Base-by-base conservation (phyloP, 2,329 filamentous ascomycete genomes). In the Aplosporella prunicola region DNA sequence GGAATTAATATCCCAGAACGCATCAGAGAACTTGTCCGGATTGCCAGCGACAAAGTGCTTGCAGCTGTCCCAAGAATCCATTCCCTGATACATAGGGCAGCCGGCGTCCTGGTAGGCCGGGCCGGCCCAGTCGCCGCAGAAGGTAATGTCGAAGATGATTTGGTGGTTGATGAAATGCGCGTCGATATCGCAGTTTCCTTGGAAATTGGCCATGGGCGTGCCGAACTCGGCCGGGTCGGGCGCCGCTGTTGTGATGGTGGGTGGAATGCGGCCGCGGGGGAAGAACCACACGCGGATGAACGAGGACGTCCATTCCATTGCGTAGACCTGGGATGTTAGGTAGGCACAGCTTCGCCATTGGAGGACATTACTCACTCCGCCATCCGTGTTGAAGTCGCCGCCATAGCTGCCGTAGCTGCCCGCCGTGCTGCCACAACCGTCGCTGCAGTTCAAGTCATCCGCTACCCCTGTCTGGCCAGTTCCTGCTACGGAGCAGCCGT, bases 191-290 rank as follows among this genome's bases (percentile, higher is more conserved):
- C 61, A 64, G 8, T 45, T 48, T 11, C 56, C 59, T 44, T 53
- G 78, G 52, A 81, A 81, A 42, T 82, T 78, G 2, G 78, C 76
- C 5, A 72, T 49, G 1, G 80, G 74, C 2, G 58, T 63, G 11
- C 77, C 78, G 72, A 80, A 84, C n/a, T 40, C 31, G 32, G 66
- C 69, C 0, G 80, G 76, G 45, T 82, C 67, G 0, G 80, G 80
- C 2, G 43, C 46, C n/a, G 49, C 47, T 29, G 49, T 63, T 9
- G 60, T 54, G 43, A 82, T 69, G 47, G 51, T 56, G 4, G 42
- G 18, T 1, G 61, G 61, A 10, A 54, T 52, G 30, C 39, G 38
- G n/a, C 27, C 35, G 15, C 48, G 47, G 8, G 44, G 40, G 27
- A 51, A 51, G 38, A 45, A 50, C 46, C 47, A 52, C 13, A 51